Evolutionary conservation across 2,329 filamentous ascomycete genomes (phyloP).

Genomic region (Alternaria sp.): DNA sequence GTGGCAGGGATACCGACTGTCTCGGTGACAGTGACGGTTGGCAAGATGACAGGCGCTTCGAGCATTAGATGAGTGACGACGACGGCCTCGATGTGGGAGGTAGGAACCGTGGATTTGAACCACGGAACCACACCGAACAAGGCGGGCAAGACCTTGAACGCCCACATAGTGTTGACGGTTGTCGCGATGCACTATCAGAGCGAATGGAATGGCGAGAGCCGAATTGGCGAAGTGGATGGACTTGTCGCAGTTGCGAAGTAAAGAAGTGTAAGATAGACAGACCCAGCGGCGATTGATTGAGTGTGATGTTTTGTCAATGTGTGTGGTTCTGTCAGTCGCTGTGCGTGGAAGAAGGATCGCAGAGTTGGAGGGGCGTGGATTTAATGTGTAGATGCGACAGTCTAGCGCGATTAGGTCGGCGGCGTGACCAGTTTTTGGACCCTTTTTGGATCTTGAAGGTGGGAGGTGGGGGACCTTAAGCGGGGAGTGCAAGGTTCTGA

Average conservation of each 20-base stretch:
- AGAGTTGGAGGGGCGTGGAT: neutral
- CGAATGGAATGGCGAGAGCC: neutral
- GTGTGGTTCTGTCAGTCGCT: neutral
- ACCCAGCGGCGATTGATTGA: neutral
- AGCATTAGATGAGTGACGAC: neutral
- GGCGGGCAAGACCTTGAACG: slow-evolving; percentile 1
- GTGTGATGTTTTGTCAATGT: neutral
- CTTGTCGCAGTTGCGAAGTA: neutral
- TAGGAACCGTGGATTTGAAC: neutral
- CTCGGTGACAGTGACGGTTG: slow-evolving; percentile 12
- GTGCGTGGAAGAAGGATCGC: neutral
- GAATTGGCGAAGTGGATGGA: neutral
- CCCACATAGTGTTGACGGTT: slow-evolving; percentile 7
- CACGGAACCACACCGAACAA: slow-evolving; percentile 2
- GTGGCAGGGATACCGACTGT: slow-evolving; percentile 14
- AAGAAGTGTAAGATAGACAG: neutral
- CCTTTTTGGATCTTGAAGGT: neutral
- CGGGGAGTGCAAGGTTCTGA: neutral
- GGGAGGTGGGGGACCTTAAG: neutral
- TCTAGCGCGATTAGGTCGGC: slow-evolving; percentile 1
- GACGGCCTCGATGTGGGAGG: neutral
- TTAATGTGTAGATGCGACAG: neutral
- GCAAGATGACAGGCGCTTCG: slow-evolving; percentile 5
- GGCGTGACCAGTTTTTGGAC: neutral
- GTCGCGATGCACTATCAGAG: neutral